Evolutionary conservation across 2,329 filamentous ascomycete genomes (phyloP).

Genomic region (Penicillium sp.): DNA sequence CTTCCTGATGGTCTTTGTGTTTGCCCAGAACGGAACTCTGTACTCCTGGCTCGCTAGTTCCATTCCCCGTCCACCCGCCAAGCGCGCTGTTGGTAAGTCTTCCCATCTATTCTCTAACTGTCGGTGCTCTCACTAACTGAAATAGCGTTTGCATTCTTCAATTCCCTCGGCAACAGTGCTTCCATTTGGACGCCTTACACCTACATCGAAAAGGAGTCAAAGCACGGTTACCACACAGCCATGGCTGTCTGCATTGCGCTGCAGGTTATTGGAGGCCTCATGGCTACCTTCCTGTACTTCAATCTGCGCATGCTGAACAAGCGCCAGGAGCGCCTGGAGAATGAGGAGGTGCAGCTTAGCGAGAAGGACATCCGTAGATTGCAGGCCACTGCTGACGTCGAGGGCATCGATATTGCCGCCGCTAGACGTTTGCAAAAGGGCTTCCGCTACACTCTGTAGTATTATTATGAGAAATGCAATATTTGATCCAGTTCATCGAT

Average conservation of each 20-base stretch:
- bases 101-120: neutral
- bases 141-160: constrained; percentile 56
- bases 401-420: constrained; percentile 53
- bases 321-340: constrained; percentile 53
- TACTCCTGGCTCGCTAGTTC: constrained; percentile 51
- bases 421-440: constrained; percentile 57
- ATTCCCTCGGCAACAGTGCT: constrained; percentile 56
- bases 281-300: constrained; percentile 41
- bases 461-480: neutral
- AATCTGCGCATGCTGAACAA: constrained; percentile 51
- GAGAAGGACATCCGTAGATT: constrained; percentile 51
- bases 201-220: constrained; percentile 43
- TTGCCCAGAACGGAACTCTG: constrained; percentile 42
- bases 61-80: constrained; percentile 56
- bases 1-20: constrained; percentile 60
- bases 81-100: constrained; percentile 48
- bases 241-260: constrained; percentile 47
- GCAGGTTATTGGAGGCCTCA: constrained; percentile 37
- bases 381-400: constrained; percentile 54
- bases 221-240: constrained; percentile 42
- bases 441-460: constrained; percentile 54
- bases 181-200: constrained; percentile 57
- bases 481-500: no score
- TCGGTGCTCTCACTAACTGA: neutral
- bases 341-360: constrained; percentile 48